These are phyloP conservation scores for Eragrostis curvula DNA, from an alignment of 176 grass and related monocot genomes.

Conservation along the genomic window DNA sequence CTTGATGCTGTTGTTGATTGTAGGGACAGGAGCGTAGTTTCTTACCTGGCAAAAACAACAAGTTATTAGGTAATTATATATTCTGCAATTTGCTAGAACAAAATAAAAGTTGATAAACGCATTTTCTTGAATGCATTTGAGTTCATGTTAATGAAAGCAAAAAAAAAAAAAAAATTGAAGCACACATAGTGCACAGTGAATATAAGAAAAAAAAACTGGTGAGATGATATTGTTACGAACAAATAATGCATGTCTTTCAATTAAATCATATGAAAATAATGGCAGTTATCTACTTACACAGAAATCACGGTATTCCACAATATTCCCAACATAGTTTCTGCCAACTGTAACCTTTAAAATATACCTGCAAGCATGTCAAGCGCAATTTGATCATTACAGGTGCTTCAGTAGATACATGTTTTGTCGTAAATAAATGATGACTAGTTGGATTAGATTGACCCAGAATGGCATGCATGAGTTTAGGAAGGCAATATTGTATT, in stretches of 20 bases:
- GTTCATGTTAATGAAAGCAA: background rate
- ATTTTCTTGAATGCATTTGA: background rate
- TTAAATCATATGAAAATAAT: background rate
- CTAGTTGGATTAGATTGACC: background rate
- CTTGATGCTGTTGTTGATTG: conserved; percentile 97
- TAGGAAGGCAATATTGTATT: background rate
- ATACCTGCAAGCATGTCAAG: conserved; percentile 55
- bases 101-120: background rate
- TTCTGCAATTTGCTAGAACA: background rate
- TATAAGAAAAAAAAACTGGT: background rate
- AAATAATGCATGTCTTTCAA: background rate
- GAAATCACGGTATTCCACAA: conserved; percentile 73
- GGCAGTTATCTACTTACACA: conserved; percentile 59
- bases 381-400: background rate
- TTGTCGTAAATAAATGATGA: too few relatives aligned
- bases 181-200: background rate
- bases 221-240: background rate
- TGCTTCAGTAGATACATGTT: background rate
- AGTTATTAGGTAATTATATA: conserved; percentile 9
- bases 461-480: background rate
- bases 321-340: conserved; percentile 84
- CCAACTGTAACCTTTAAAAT: conserved; percentile 78
- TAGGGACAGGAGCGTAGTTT: conserved; percentile 79
- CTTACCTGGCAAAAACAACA: conserved; percentile 55
- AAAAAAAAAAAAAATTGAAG: background rate